Evolutionary conservation across 257 asterid genomes (phyloP), one percentile per base, ranked within the genome.

Genomic region (Phtheirospermum japonicum): DNA sequence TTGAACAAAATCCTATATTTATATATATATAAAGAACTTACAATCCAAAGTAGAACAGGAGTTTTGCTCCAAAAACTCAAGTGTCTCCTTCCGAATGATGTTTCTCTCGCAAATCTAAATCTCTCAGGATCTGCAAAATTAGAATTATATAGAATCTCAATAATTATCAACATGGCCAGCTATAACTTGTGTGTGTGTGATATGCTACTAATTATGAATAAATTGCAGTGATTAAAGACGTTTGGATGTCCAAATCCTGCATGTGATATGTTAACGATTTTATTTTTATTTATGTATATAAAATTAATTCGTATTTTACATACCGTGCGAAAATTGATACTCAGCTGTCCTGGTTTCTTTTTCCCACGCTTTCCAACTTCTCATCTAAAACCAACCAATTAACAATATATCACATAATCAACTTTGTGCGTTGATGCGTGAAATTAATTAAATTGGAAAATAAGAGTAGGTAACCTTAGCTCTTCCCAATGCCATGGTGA

Each of bases 51-150:
- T 6, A 87, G 77, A 59, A 83, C 11, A 0, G 97, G 89, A 6
- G 81, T 77, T 66, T 75, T 71, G 79, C 86, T 85, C 99, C 99
- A 93, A 36, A 77, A 85, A 67, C 79, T 87, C 81, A 93, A 39
- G 62, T 93, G 99, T 63, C 96, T 80, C 70, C 96, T 82, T 17
- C 98, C 98, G 45, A 91, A 91, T 5, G 96, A 85, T 2, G 96
- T 91, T 36, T 91, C 96, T 71, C 95, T 86, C 0, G 98, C 95
- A 71, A 91, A 91, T 57, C 98, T 83, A 67, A 88, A 91, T 70
- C 98, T 83, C 64, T 91, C 95, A 0, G 98, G 96, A 77, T 91
- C 98, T 91, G 72, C 49, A 7, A 23, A 23, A 23, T 23, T 23
- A 3, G 3, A 23, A 23, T 23, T 23, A 23, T 23, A 23, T 23